Evolutionary conservation across 306 rosid genomes (phyloP).

Genomic region (Castanea crenata): DNA sequence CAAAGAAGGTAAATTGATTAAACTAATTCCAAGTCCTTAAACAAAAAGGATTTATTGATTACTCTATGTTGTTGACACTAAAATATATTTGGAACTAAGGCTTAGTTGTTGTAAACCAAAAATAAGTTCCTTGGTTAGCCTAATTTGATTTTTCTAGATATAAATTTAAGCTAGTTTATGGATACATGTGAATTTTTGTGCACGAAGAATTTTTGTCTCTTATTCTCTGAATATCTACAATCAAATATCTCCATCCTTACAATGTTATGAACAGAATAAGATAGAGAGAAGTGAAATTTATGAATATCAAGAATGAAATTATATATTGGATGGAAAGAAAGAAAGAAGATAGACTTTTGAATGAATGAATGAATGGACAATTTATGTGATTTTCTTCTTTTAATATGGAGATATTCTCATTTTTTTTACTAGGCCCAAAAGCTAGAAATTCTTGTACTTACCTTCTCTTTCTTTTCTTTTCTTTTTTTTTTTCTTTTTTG

Average conservation of each 20-base stretch:
- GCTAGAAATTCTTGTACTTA: too few relatives aligned
- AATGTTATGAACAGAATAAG: constrained; percentile 50
- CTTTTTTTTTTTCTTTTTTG: too few relatives aligned
- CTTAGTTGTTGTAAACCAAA: too few relatives aligned
- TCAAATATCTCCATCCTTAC: constrained; percentile 1
- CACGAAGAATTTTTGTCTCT: background rate
- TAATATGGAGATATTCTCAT: too few relatives aligned
- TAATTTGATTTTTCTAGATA: background rate
- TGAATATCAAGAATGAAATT: too few relatives aligned
- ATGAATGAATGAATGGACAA: constrained; percentile 39
- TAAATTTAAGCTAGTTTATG: background rate
- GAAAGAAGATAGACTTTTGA: too few relatives aligned
- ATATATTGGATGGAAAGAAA: too few relatives aligned
- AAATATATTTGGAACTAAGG: too few relatives aligned
- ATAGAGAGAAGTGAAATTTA: background rate
- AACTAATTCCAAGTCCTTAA: background rate
- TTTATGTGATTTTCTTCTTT: too few relatives aligned
- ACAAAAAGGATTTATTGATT: background rate
- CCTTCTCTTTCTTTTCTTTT: too few relatives aligned
- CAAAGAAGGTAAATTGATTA: constrained; percentile 37
- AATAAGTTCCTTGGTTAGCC: background rate
- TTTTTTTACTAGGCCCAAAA: too few relatives aligned
- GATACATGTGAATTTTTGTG: background rate
- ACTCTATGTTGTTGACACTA: too few relatives aligned
- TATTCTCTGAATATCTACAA: background rate